A percentile compares a stretch with the other conserved stretches of the same genome.
These are phyloP conservation scores for Zoysia pacifica DNA, from an alignment of 176 grass and related monocot species.

Conservation along the genomic window DNA sequence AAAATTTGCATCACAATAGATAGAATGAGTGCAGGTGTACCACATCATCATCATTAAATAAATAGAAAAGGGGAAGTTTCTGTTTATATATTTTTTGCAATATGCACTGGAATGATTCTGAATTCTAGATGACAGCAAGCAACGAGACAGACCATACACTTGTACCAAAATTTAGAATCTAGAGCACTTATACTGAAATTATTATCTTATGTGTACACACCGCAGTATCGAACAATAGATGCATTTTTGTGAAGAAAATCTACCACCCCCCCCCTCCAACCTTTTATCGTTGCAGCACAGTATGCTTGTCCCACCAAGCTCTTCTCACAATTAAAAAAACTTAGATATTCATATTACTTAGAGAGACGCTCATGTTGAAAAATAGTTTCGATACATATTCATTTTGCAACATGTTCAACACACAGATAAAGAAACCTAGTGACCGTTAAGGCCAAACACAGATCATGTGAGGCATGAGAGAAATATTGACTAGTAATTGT, in stretches of 20 bases:
- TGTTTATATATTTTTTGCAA: conserved; percentile 24
- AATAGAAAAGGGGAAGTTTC: conserved; percentile 24
- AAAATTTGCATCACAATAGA: conserved; percentile 29
- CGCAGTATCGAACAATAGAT: neutral
- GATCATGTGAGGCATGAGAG: neutral
- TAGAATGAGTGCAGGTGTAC: neutral
- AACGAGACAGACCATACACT: conserved; percentile 47
- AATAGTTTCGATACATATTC: conserved; percentile 35
- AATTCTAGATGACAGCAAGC: conserved; percentile 36
- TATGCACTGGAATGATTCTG: conserved; percentile 41
- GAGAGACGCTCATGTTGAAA: conserved; percentile 13
- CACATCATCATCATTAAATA: conserved; percentile 40
- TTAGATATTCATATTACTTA: conserved; percentile 14
- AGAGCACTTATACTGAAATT: conserved; percentile 28
- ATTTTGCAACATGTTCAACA: neutral
- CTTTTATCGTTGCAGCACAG: conserved; percentile 44
- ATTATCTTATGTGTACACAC: conserved; percentile 36
- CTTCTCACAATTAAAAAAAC: conserved; percentile 24
- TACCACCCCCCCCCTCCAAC: neutral
- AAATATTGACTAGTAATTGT: neutral
- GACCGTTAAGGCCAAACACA: conserved; percentile 32
- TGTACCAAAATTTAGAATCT: conserved; percentile 47
- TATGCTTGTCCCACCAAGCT: conserved; percentile 38
- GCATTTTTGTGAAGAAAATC: conserved; percentile 40
- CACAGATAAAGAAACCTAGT: conserved; percentile 1